Conservation (phyloP, 2,329 filamentous ascomycete genomes). For the Capronia americana region DNA sequence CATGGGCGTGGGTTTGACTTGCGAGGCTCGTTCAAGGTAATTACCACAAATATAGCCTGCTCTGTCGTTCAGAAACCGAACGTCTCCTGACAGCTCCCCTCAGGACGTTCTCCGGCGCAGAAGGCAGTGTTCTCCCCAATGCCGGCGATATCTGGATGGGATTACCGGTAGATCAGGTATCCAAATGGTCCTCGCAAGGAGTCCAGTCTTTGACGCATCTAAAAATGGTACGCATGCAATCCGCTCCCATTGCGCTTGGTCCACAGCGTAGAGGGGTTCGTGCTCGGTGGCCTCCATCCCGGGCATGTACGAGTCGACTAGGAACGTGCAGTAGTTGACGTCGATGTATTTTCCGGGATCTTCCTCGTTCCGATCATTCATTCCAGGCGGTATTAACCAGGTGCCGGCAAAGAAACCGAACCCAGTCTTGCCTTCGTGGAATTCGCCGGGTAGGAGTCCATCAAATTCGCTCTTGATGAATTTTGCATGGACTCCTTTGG, state of each 20-base stretch:
- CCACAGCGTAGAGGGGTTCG: conserved; percentile 81
- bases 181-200: conserved; percentile 80
- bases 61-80: not conserved
- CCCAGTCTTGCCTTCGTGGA: conserved; percentile 72
- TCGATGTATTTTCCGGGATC: conserved; percentile 83
- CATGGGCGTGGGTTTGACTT: conserved; percentile 2
- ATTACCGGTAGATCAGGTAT: conserved; percentile 74
- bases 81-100: conserved; percentile 12
- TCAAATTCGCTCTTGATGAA: conserved; percentile 91
- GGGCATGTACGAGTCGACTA: conserved; percentile 86
- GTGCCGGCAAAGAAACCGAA: conserved; percentile 82
- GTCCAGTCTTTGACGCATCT: conserved; percentile 75
- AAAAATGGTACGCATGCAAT: conserved; percentile 80
- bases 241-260: conserved; percentile 76
- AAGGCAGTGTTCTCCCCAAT: conserved; percentile 90
- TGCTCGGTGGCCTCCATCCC: conserved; percentile 63
- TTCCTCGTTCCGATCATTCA: conserved; percentile 92
- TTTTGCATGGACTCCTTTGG: conserved; percentile 80
- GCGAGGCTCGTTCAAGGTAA: conserved; percentile 9
- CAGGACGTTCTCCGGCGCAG: conserved; percentile 62
- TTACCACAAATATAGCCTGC: not conserved
- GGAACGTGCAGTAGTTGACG: conserved; percentile 75
- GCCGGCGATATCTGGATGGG: conserved; percentile 71
- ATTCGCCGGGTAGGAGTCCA: conserved; percentile 88
- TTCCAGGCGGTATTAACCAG: conserved; percentile 78